Conservation (phyloP, 495 filamentous ascomycete genomes). For the Trichoderma gamsii region DNA sequence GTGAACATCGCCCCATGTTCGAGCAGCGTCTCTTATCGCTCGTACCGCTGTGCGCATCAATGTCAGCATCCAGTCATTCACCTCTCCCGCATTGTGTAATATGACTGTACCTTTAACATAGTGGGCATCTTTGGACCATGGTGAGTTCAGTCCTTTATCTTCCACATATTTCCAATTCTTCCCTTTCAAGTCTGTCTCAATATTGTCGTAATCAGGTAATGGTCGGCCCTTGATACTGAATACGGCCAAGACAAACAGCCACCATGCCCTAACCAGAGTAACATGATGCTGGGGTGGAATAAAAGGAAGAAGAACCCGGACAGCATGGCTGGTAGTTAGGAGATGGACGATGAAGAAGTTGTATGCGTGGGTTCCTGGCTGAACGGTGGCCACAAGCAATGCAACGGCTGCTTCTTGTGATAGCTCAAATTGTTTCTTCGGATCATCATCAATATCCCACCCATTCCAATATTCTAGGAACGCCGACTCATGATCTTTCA, state of each 20-base stretch:
- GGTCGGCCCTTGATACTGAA: constrained; percentile 74
- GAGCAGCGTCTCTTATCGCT: constrained; percentile 64
- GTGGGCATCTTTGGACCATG: constrained; percentile 65
- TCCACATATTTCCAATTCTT: constrained; percentile 73
- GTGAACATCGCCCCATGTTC: constrained; percentile 80
- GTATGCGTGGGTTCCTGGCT: constrained; percentile 55
- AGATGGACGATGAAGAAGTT: constrained; percentile 83
- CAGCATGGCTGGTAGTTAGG: constrained; percentile 78
- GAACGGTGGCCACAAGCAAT: constrained; percentile 58
- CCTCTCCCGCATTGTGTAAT: not conserved
- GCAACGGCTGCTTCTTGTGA: constrained; percentile 71
- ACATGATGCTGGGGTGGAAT: constrained; percentile 69
- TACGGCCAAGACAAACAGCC: constrained; percentile 70
- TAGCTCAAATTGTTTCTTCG: constrained; percentile 64
- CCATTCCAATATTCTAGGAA: constrained; percentile 84
- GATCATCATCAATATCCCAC: constrained; percentile 57
- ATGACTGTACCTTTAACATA: constrained; percentile 61
- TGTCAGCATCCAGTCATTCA: constrained; percentile 24
- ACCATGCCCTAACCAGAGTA: constrained; percentile 74
- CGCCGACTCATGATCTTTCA: constrained; percentile 60
- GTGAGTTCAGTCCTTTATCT: constrained; percentile 57
- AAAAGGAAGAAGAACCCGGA: constrained; percentile 74
- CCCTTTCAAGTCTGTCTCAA: constrained; percentile 56
- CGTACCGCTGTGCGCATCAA: constrained; percentile 46
- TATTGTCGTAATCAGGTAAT: constrained; percentile 55